phyloP scores from a whole-genome alignment of 2,329 filamentous ascomycete species.

The Cyphellophora attinorum region DNA sequence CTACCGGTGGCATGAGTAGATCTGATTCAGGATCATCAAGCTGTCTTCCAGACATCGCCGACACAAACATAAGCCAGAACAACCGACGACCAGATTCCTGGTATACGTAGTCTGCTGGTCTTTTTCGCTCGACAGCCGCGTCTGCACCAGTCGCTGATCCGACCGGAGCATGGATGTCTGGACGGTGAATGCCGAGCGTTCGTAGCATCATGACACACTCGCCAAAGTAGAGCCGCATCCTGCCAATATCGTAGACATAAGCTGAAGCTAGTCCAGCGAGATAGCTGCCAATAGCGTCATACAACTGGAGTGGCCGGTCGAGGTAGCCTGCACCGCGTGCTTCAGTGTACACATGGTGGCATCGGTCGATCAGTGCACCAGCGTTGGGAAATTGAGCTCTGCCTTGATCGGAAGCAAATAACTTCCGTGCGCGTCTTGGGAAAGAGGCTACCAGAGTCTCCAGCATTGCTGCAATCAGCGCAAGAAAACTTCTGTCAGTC shows the following conservation, averaged over 20 bases:
- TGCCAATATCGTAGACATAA: constrained; percentile 29
- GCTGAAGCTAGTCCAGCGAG: constrained; percentile 30
- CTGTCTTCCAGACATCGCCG: constrained; percentile 68
- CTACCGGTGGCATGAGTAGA: constrained; percentile 66
- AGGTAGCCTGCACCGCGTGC: constrained; percentile 35
- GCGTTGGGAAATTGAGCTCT: constrained; percentile 31
- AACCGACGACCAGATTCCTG: constrained; percentile 47
- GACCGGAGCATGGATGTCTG: constrained; percentile 7
- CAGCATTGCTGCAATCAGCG: constrained; percentile 36
- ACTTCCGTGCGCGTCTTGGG: constrained; percentile 32
- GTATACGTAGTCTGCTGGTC: constrained; percentile 26
- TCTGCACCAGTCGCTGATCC: constrained; percentile 10
- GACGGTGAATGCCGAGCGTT: constrained; percentile 28
- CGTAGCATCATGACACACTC: constrained; percentile 34
- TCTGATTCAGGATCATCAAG: constrained; percentile 63
- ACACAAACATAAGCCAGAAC: constrained; percentile 75
- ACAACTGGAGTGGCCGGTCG: constrained; percentile 30
- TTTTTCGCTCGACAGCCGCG: constrained; percentile 13
- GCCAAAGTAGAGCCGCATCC: constrained; percentile 31
- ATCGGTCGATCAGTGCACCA: constrained; percentile 31
- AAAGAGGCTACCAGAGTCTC: constrained; percentile 35
- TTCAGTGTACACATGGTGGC: constrained; percentile 33
- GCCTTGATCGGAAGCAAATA: constrained; percentile 28
- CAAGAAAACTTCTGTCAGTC: constrained; percentile 31
- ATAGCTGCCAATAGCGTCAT: constrained; percentile 36